Percentiles rank a stretch among this genome's conserved stretches.
Evolutionary conservation across 2,329 filamentous ascomycete genomes (phyloP).

Genomic region (Juglanconis oblonga): DNA sequence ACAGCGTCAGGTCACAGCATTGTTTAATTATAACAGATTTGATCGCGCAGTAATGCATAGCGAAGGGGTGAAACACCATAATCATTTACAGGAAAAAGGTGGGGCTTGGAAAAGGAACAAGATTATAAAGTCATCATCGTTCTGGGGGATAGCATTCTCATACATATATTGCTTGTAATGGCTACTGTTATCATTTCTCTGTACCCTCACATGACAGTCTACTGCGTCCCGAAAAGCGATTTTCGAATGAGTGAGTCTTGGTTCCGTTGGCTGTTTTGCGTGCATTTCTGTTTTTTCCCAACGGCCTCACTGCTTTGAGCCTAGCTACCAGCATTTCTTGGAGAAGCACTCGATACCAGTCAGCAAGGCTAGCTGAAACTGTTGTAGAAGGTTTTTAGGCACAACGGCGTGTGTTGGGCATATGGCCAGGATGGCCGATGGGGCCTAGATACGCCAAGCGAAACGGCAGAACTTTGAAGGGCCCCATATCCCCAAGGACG

Average conservation of each 20-base stretch:
- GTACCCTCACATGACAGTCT: neutral
- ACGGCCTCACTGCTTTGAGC: too few species aligned
- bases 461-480: too few species aligned
- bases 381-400: too few species aligned
- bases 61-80: neutral
- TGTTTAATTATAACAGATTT: neutral
- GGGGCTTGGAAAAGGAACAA: neutral
- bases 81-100: neutral
- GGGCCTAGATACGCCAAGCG: too few species aligned
- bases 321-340: too few species aligned
- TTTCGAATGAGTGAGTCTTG: neutral
- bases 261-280: too few species aligned
- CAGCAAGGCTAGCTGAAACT: too few species aligned
- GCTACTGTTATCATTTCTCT: neutral
- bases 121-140: neutral
- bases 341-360: too few species aligned
- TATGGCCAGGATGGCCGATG: too few species aligned
- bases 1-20: neutral
- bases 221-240: neutral
- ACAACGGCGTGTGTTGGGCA: too few species aligned
- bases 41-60: neutral
- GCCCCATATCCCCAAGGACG: too few species aligned
- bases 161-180: neutral
- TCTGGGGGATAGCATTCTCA: neutral
- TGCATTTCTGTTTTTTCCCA: too few species aligned